Evolutionary conservation across 2,329 filamentous ascomycete genomes (phyloP).

Genomic region (Nigrospora sphaerica): DNA sequence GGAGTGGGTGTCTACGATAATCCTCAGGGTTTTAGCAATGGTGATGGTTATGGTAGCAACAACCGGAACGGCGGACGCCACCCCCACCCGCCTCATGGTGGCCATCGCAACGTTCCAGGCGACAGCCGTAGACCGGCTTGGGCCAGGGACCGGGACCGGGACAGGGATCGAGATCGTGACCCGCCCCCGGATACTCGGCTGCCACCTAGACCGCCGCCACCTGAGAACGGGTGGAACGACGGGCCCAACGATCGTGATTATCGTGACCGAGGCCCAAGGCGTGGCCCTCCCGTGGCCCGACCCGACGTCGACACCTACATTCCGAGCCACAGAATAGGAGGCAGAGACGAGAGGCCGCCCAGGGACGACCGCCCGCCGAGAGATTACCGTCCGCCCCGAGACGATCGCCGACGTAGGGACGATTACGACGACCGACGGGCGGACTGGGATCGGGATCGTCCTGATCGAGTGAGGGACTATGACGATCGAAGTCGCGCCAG

Average conservation of each 20-base stretch:
- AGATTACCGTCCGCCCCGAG: slow-evolving; percentile 24
- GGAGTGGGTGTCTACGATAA: slow-evolving; percentile 56
- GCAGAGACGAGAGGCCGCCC: slow-evolving; percentile 19
- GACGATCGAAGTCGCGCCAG: slow-evolving; percentile 29
- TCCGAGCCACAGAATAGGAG: slow-evolving; percentile 33
- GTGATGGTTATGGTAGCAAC: slow-evolving; percentile 42
- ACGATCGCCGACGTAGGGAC: slow-evolving; percentile 25
- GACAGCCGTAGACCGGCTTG: slow-evolving; percentile 41
- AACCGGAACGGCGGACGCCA: slow-evolving; percentile 22
- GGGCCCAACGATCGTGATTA: slow-evolving; percentile 23
- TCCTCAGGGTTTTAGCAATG: slow-evolving; percentile 44
- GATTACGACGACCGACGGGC: slow-evolving; percentile 29
- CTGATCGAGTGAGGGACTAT: slow-evolving; percentile 16
- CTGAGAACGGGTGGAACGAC: slow-evolving; percentile 28
- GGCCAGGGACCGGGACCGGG: slow-evolving; percentile 39
- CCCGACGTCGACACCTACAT: slow-evolving; percentile 43
- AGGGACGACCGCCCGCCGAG: slow-evolving; percentile 24
- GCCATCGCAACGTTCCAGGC: slow-evolving; percentile 28
- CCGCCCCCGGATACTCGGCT: slow-evolving; percentile 28
- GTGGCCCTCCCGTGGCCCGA: slow-evolving; percentile 6
- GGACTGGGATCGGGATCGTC: slow-evolving; percentile 27
- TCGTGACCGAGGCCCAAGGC: background rate
- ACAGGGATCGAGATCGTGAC: background rate
- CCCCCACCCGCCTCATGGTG: slow-evolving; percentile 12
- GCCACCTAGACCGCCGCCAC: slow-evolving; percentile 43